phyloP scores from a whole-genome alignment of 495 filamentous ascomycete species.

The Penicillium silybi region DNA sequence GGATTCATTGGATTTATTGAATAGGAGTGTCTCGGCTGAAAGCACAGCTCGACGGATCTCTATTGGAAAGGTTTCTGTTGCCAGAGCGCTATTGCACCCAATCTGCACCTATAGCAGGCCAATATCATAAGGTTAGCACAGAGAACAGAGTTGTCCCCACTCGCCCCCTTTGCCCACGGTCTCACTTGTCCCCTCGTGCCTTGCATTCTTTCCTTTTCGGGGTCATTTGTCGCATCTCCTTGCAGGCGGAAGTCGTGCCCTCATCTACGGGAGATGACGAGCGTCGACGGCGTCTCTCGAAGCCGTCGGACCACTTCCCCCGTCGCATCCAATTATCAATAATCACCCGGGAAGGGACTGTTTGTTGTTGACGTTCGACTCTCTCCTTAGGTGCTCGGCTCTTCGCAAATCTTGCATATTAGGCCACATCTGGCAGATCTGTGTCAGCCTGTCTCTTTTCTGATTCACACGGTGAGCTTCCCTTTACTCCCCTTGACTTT shows the following conservation, averaged over 20 bases:
- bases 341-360: slow-evolving; percentile 12
- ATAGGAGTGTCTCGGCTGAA: slow-evolving; percentile 35
- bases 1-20: not conserved
- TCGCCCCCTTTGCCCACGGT: slow-evolving; percentile 27
- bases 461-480: slow-evolving; percentile 34
- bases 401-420: slow-evolving; percentile 32
- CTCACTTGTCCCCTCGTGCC: slow-evolving; percentile 37
- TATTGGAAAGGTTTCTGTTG: slow-evolving; percentile 3
- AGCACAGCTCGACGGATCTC: slow-evolving; percentile 9
- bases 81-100: not conserved
- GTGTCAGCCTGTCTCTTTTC: slow-evolving; percentile 23
- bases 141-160: slow-evolving; percentile 9
- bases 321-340: slow-evolving; percentile 14
- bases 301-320: slow-evolving; percentile 17
- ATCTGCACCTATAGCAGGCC: not conserved
- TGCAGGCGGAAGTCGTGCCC: slow-evolving; percentile 35
- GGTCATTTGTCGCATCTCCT: slow-evolving; percentile 31
- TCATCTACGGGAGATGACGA: slow-evolving; percentile 30
- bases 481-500: slow-evolving; percentile 2
- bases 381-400: slow-evolving; percentile 20
- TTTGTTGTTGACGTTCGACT: slow-evolving; percentile 40
- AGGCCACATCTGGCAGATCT: slow-evolving; percentile 24
- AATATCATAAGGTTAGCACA: slow-evolving; percentile 4
- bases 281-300: slow-evolving; percentile 10
- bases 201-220: slow-evolving; percentile 38